These are phyloP conservation scores for Heimioporus sp. DNA, from an alignment of 768 basidiomycete species.

Conservation along the genomic window DNA sequence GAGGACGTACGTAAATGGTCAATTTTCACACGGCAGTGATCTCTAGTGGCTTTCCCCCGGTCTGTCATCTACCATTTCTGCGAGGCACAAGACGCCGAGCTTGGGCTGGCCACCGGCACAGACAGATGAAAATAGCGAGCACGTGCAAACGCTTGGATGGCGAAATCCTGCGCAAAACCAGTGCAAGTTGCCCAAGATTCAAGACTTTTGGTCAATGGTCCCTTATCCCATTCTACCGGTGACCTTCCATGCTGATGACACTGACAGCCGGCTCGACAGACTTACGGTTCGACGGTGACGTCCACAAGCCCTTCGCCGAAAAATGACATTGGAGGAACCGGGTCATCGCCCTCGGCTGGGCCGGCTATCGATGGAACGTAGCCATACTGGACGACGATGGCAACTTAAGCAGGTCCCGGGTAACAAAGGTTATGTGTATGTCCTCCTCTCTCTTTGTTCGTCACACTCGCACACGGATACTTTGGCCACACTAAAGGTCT, in stretches of 20 bases:
- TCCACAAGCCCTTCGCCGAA: slow-evolving; percentile 93
- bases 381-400: slow-evolving; percentile 95
- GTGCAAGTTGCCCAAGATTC: slow-evolving; percentile 97
- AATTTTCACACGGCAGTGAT: too few relatives aligned
- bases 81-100: slow-evolving; percentile 93
- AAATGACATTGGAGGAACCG: slow-evolving; percentile 98
- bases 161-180: slow-evolving; percentile 92
- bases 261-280: slow-evolving; percentile 92
- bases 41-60: too few relatives aligned
- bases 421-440: slow-evolving; percentile 95
- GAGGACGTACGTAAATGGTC: too few relatives aligned
- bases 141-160: slow-evolving; percentile 94
- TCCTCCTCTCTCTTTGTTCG: background rate
- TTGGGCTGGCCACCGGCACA: slow-evolving; percentile 81
- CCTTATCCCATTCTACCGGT: background rate
- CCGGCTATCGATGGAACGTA: slow-evolving; percentile 92
- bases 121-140: slow-evolving; percentile 92
- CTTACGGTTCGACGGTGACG: slow-evolving; percentile 96
- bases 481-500: slow-evolving; percentile 96
- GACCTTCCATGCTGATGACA: too few relatives aligned
- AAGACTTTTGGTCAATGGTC: slow-evolving; percentile 83
- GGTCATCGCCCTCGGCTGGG: slow-evolving; percentile 93
- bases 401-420: slow-evolving; percentile 94
- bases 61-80: slow-evolving; percentile 95
- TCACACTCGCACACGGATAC: slow-evolving; percentile 54